Base-by-base conservation (phyloP, 192 early-diverging fungal genomes). In the Podila horticola region DNA sequence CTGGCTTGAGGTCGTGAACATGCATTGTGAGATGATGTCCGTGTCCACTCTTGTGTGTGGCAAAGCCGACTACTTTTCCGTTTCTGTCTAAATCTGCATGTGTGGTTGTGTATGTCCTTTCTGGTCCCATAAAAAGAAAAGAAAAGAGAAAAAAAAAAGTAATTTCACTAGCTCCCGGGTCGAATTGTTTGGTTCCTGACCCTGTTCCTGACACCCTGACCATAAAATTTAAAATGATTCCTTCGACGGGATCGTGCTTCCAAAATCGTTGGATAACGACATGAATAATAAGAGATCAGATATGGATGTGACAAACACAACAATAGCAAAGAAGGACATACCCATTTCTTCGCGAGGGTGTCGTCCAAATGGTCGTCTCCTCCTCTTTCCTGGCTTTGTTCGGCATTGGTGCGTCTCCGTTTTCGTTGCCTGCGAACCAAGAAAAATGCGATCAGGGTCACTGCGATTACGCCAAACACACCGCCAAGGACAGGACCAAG, bases 401-500 rank as follows among this genome's bases (percentile, higher is more conserved):
- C 38, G 2, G n/a, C 66, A 17, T 65, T 55, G 3, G 19, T 4
- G 55, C 31, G 67, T 17, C 62, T 58, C 45, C 50, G 36, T 13
- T 34, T 36, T 3, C 62, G 70, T 8, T 38, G 58, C 19, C 31
- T 34, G 12, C 74, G 36, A 7, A 61, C 20, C 4, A 81, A 28
- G 7, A 69, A 61, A 28, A 73, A 28, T 15, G 34, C 20, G 7
- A 67, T 31, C 15, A 71, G 45, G 12, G 55, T 36, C 3, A 81
- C 13, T 2, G 51, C 31, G 22, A 81, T 41, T 26, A 73, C 20
- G 20, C 58, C 77, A 10, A 50, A 66, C 15, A 73, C 8, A n/a
- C 66, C 51, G 1, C 77, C 77, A 24, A 81, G 41, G 11, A 73
- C 57, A 24, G 71, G 71, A 29, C 22, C 71, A 19, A 81, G 57